A percentile compares a stretch with the other conserved stretches of the same genome.
Evolutionary conservation across 148 eudicot species (phyloP).

Genomic region (Rhododendron henanense): DNA sequence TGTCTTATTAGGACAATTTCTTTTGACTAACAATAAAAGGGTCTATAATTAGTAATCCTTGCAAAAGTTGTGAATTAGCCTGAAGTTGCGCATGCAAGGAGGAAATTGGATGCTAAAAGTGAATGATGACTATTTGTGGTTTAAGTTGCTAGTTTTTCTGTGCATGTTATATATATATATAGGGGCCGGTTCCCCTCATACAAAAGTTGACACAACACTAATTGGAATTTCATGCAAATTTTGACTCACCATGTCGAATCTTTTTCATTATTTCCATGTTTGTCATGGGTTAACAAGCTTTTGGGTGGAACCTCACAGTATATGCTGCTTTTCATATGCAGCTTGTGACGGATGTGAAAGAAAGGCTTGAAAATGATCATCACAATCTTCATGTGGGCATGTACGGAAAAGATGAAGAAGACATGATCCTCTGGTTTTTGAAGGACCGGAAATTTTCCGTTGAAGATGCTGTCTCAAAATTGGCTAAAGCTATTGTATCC

Average conservation of each 20-base stretch:
- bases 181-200: no score
- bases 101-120: neutral
- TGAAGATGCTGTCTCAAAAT: constrained; percentile 62
- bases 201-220: no score
- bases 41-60: neutral
- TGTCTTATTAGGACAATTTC: neutral
- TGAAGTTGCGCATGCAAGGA: neutral
- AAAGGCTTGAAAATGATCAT: constrained; percentile 65
- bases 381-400: constrained; percentile 64
- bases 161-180: neutral
- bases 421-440: constrained; percentile 90
- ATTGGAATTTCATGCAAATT: no score
- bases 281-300: neutral
- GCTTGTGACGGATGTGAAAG: constrained; percentile 81
- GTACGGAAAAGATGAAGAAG: constrained; percentile 90
- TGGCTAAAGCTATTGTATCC: constrained; percentile 85
- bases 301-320: neutral
- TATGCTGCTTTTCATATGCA: constrained; percentile 29
- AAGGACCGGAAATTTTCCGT: constrained; percentile 78
- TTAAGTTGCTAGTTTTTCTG: neutral
- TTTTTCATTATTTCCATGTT: neutral
- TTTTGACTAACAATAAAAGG: neutral
- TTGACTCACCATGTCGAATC: neutral
- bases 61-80: neutral
- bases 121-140: neutral